Conservation (phyloP, 805 yeast species). For the Ogataea haglerorum region DNA sequence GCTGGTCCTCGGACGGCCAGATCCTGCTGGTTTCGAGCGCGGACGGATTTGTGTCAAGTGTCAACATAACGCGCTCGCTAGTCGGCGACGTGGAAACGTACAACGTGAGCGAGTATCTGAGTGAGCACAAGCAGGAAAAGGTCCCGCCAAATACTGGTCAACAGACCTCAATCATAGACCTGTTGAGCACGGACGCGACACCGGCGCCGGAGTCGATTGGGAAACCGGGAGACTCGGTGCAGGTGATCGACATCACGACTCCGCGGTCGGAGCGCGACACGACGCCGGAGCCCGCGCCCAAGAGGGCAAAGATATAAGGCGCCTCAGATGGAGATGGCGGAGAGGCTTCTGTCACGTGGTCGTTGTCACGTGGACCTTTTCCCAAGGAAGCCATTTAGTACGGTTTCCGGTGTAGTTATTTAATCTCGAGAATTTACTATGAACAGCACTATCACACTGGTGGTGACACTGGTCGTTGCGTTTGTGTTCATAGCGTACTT, state of each 20-base stretch:
- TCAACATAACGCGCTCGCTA: slow-evolving; percentile 49
- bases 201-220: slow-evolving; percentile 1
- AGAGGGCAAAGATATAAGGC: not conserved
- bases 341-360: no score
- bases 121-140: no score
- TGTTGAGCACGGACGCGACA: not conserved
- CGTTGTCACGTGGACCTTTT: no score
- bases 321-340: no score
- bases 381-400: no score
- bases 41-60: slow-evolving; percentile 85
- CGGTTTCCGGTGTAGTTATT: not conserved
- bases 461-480: slow-evolving; percentile 47
- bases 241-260: slow-evolving; percentile 10
- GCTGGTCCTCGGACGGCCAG: slow-evolving; percentile 80
- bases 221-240: slow-evolving; percentile 8
- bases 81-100: slow-evolving; percentile 49
- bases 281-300: not conserved
- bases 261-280: not conserved
- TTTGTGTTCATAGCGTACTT: slow-evolving; percentile 62
- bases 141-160: no score
- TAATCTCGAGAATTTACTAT: slow-evolving; percentile 9
- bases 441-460: slow-evolving; percentile 46
- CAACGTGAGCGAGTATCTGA: not conserved
- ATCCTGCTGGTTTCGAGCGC: slow-evolving; percentile 74
- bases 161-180: not conserved